Base-by-base conservation (phyloP, 2,329 filamentous ascomycete genomes). In the Ceratocystis huliohia region DNA sequence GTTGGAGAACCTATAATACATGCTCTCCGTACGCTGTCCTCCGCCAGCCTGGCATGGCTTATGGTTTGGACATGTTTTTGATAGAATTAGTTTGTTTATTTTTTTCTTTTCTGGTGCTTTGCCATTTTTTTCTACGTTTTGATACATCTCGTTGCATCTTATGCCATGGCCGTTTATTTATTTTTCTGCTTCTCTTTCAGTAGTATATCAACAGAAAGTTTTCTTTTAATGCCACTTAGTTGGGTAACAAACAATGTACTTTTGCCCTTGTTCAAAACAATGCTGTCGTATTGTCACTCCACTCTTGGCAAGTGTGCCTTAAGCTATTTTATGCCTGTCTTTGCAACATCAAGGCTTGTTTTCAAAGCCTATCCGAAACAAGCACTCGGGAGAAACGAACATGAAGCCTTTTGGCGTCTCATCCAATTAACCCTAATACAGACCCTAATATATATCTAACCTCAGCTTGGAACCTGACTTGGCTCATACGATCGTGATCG, bases 131-230 rank as follows among this genome's bases (percentile, higher is more conserved):
- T 59, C n/a, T 7, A 17, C 30, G 10, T 33, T 7, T 59, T 7
- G 10, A n/a, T 8, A 10, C 7, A 10, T 59, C 33, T 33, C 56
- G 4, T 41, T 17, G 25, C 48, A 63, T 15, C 45, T n/a, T 48
- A 17, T 13, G 41, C 41, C 22, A 46, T 8, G n/a, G 41, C 15
- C 48, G 41, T 17, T 45, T 30, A 28, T 48, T 46, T 28, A 46
- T 46, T 63, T 63, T 63, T 48, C 61, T 44, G 33, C 8, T 46
- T 48, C 41, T 48, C 46, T 46, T 63, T 63, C n/a, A 17, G 30
- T 63, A 59, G 56, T 37, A 17, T 59, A 33, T 33, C 15, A 59
- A 59, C 56, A 59, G 28, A 37, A 59, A 30, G 28, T 28, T 13
- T 37, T 17, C 56, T 37, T 37, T 63, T 28, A 28, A 63, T n/a